Base-by-base conservation (phyloP, 768 basidiomycete species). In the Mycena capillaripes region DNA sequence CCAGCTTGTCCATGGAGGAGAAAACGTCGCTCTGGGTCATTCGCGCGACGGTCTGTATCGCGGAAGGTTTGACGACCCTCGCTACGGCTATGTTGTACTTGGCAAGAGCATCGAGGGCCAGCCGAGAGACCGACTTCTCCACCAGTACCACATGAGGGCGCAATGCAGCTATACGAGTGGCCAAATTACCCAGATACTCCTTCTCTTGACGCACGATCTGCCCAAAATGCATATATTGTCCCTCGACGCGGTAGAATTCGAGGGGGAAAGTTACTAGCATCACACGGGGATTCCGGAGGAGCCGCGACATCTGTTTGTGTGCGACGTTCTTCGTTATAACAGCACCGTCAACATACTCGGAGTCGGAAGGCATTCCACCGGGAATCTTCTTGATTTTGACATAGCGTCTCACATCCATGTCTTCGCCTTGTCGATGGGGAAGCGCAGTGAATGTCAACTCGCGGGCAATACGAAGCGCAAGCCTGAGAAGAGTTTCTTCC, bases 301-400 rank as follows among this genome's bases (percentile, higher is more conserved):
- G 86, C 59, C 96, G 88, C 23, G 93, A 87, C 97, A 99, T 98
- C 74, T 91, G 90, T 82, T 98, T 98, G 82, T 99, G 97, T 2
- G 97, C 95, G 11, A 99, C 93, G 77, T 98, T 98, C 87, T 99
- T 99, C 21, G 97, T 97, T 77, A 98, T 98, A 67, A 99, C 96
- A 6, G 94, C 95, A 16, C 98, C 98, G 65, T 96, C 94, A 53
- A 99, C 95, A 79, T 97, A 99, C 84, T 99, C 98, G 6, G 96
- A 98, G 80, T 99, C 96, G 30, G 86, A 89, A 23, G 97, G 97
- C 42, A 89, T 86, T 5, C 98, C 98, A 27, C 98, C 98, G 0
- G 98, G 97, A 19, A 99, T 93, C 82, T 97, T 97, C 86, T 99
- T 99, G 82, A 99, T 97, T 84, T 98, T 98, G 56, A 99, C 96